A percentile compares a stretch with the other conserved stretches of the same genome.
phyloP scores from a whole-genome alignment of 1,139 yeast genomes.

The Candida glucosophila region DNA sequence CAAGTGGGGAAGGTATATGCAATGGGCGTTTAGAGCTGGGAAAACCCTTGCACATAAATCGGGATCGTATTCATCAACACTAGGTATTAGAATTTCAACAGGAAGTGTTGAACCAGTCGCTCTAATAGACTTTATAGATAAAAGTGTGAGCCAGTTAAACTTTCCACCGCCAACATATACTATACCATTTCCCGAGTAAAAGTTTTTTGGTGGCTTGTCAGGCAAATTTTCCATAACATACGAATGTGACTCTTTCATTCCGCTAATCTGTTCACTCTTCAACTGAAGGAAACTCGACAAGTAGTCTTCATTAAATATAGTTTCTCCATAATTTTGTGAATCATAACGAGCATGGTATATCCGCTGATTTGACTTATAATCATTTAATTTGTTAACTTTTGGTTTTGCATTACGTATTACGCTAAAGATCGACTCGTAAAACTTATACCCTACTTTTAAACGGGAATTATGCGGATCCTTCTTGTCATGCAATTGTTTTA shows the following conservation, averaged over 20 bases:
- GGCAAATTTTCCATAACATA: conserved; percentile 46
- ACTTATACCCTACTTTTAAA: conserved; percentile 18
- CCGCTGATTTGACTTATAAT: conserved; percentile 28
- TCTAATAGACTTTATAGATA: conserved; percentile 59
- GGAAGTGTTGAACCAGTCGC: conserved; percentile 60
- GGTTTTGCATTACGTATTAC: conserved; percentile 33
- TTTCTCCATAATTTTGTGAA: conserved; percentile 13
- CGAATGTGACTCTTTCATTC: conserved; percentile 45
- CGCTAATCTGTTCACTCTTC: conserved; percentile 33
- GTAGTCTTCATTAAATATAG: conserved; percentile 35
- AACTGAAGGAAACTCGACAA: conserved; percentile 47
- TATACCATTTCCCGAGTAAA: conserved; percentile 63
- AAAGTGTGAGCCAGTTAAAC: conserved; percentile 62
- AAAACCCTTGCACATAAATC: conserved; percentile 57
- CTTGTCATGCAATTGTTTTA: conserved; percentile 7
- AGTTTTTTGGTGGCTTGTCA: conserved; percentile 31
- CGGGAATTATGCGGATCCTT: conserved; percentile 8
- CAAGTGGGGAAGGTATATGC: conserved; percentile 53
- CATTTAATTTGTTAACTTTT: conserved; percentile 18
- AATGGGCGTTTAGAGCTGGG: conserved; percentile 62
- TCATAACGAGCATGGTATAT: conserved; percentile 46
- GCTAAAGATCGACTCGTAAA: conserved; percentile 27
- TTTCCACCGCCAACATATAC: conserved; percentile 80
- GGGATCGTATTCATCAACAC: conserved; percentile 58
- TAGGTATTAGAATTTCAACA: conserved; percentile 70